Base-by-base conservation (phyloP, 768 basidiomycete species). In the Pleurotus citrinopileatus region DNA sequence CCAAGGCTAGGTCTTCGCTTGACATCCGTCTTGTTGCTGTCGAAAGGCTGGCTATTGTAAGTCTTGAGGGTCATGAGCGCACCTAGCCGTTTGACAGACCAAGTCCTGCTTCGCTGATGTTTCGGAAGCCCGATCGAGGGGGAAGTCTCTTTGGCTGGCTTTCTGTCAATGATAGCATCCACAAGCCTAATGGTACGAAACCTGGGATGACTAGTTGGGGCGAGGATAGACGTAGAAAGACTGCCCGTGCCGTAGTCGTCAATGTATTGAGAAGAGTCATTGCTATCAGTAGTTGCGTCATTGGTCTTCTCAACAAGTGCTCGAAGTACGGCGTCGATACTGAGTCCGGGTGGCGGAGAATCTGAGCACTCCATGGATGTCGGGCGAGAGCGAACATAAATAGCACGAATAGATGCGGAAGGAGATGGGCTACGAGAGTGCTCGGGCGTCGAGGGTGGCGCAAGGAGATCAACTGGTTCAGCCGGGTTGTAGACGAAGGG, bases 361-460 rank as follows among this genome's bases (percentile, higher is more conserved):
- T 15, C 12, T 4, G 29, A 36, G 48, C 9, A 51, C 10, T 51
- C 48, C 34, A 19, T n/a, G 20, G 48, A 51, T 19, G 48, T 51
- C 8, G 48, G 48, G 23, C 48, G 48, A n/a, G 48, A 51, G 15
- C 48, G 29, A 23, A 37, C 48, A 26, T 51, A 37, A n/a, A 51
- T 10, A n/a, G 32, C 48, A 6, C 34, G 28, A 19, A 51, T 13
- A 36, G 48, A 51, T 8, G 48, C 10, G n/a, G 32, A 36, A 8
- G 48, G 48, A 5, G 48, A 51, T 17, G 48, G 32, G 23, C 20
- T 22, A 20, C 29, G 29, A 40, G 38, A 40, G 38, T 13, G 38
- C 5, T 40, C 13, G 7, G 38, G 32, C 3, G 32, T 34, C 9
- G 32, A n/a, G 32, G 9, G 32, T 1, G 32, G 32, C n/a, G 32